Base-by-base conservation (phyloP, 129 eudicot species). In the Artemisia annua region DNA sequence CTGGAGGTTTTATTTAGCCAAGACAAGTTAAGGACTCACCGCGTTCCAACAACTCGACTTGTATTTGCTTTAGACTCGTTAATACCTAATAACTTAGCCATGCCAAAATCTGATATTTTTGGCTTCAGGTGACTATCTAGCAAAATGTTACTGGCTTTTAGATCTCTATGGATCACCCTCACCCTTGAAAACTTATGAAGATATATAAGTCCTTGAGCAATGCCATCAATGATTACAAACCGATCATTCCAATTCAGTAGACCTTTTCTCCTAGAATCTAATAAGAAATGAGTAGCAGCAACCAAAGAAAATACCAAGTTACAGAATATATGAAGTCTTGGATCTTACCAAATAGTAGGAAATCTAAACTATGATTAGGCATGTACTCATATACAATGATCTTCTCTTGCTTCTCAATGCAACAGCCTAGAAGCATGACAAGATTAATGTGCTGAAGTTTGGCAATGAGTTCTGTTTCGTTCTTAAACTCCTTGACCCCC, bases 141-240 rank as follows among this genome's bases (percentile, higher is more conserved):
- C 66, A 78, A 71, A 46, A 78, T 78, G 15, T 78, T 78, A 70
- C 78, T 78, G 6, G 74, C 69, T 78, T 78, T 78, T 20, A 78
- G n/a, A 51, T 79, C 83, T 58, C 77, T 63, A 63, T 79, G 83
- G 32, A 79, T 72, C 24, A 79, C 26, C 67, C 74, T 79, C 65
- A 79, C 24, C 65, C 83, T 72, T 66, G 79, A 72, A 22, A 66
- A 72, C 3, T 4, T 30, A 30, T 79, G 83, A 5, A 79, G 83
- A 58, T 79, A 79, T n/a, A 79, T 35, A 19, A 79, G 73, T 60
- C 83, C 82, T 30, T 72, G 83, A 48, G 78, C 74, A 79, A 79
- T 79, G 39, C 75, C 83, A 1, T 72, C 74, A 18, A 72, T 72
- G 16, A 79, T 79, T 24, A 53, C 63, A 67, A 79, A 79, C 10